Percentiles rank a stretch among this genome's conserved stretches.
Evolutionary conservation across 148 eudicot genomes (phyloP).

Genomic region (Chenopodium album): DNA sequence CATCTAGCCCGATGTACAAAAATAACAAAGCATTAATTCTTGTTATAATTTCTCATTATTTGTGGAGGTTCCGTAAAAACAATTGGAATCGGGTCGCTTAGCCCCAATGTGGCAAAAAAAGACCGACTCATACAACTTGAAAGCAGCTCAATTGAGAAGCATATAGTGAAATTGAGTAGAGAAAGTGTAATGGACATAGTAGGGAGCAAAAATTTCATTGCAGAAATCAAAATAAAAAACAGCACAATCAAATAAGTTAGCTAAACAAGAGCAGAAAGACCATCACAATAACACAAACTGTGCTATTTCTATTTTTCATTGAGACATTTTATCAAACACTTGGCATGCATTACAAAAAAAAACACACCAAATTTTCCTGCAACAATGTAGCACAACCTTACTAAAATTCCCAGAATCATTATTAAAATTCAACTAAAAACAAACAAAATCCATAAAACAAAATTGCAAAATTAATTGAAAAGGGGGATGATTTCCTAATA

Average conservation of each 20-base stretch:
- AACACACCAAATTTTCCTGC: background rate
- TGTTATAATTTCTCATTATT: no score
- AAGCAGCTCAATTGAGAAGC: no score
- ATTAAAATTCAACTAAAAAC: background rate
- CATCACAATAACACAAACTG: no score
- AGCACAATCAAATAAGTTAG: background rate
- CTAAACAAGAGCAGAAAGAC: background rate
- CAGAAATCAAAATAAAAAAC: background rate
- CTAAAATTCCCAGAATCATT: background rate
- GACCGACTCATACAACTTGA: background rate
- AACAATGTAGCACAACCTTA: background rate
- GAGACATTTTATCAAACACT: conserved; percentile 15
- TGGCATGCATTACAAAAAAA: background rate
- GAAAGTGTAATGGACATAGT: background rate
- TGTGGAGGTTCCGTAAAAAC: no score
- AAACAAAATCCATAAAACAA: background rate
- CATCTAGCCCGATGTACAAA: no score
- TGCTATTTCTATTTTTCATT: background rate
- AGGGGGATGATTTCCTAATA: background rate
- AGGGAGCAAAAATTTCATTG: background rate
- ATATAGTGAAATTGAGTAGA: background rate
- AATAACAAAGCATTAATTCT: no score
- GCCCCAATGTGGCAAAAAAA: no score
- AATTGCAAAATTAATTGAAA: background rate
- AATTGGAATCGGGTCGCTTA: no score